phyloP scores from a whole-genome alignment of 768 basidiomycete species.

The Mycena rosella region DNA sequence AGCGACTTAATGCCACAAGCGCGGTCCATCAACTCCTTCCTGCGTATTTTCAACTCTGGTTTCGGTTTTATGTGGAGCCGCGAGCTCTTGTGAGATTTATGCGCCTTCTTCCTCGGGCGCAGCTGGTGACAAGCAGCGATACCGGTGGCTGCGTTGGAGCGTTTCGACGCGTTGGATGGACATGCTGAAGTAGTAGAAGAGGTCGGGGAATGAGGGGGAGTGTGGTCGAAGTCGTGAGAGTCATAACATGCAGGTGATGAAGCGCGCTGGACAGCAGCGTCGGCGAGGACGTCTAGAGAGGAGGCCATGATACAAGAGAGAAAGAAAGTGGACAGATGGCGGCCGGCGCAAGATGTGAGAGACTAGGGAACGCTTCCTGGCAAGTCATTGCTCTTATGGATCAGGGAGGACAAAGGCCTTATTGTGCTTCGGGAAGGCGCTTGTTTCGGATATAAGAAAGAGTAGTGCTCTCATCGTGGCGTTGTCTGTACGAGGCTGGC shows the following conservation, averaged over 20 bases:
- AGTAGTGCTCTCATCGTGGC: too few species aligned
- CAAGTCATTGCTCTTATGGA: conserved; percentile 24
- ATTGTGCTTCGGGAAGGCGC: conserved; percentile 14
- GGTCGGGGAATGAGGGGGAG: conserved; percentile 7
- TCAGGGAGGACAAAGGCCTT: conserved; percentile 25
- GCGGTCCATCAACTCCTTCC: conserved; percentile 33
- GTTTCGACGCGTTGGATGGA: background rate
- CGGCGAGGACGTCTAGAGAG: conserved; percentile 31
- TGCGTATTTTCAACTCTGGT: conserved; percentile 32
- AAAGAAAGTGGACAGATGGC: conserved; percentile 19
- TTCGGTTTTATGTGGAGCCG: conserved; percentile 28
- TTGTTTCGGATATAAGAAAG: too few species aligned
- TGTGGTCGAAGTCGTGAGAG: conserved; percentile 22
- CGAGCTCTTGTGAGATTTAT: conserved; percentile 28
- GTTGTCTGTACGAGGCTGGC: too few species aligned
- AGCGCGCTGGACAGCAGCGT: conserved; percentile 16
- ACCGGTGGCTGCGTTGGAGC: background rate
- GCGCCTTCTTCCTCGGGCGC: conserved; percentile 31
- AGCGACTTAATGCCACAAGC: conserved; percentile 36
- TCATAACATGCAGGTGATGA: conserved; percentile 20
- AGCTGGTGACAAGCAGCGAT: conserved; percentile 5
- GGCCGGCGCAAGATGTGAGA: conserved; percentile 30
- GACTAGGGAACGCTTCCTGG: conserved; percentile 5
- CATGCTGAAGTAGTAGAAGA: background rate
- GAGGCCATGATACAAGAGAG: conserved; percentile 6